Evolutionary conservation across 148 eudicot species (phyloP).

Genomic region (Dianthus caryophyllus): DNA sequence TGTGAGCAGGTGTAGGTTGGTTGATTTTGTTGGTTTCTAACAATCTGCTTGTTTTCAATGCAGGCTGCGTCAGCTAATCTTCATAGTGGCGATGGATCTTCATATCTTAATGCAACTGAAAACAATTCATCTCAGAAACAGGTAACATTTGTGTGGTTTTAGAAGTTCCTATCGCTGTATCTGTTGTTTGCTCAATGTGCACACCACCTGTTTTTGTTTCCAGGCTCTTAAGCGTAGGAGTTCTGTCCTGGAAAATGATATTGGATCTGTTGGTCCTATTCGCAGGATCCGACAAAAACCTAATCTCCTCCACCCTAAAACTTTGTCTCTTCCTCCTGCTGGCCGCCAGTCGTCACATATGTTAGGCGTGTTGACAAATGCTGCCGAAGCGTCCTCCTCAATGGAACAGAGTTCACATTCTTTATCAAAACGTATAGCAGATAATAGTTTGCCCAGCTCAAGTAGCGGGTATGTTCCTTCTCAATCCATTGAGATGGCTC

Average conservation of each 20-base stretch:
- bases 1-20: background rate
- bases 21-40: background rate
- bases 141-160: conserved; percentile 24
- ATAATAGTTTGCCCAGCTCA: conserved; percentile 29
- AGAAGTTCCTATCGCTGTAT: conserved; percentile 4
- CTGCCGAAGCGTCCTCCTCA: conserved; percentile 24
- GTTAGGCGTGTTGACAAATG: conserved; percentile 33
- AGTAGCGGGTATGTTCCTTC: conserved; percentile 60
- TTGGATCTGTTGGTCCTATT: conserved; percentile 79
- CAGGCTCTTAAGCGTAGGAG: conserved; percentile 83
- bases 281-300: conserved; percentile 86
- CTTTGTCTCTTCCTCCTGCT: conserved; percentile 29
- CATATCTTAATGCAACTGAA: conserved; percentile 37
- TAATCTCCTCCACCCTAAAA: conserved; percentile 56
- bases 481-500: conserved; percentile 64
- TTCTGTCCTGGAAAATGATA: conserved; percentile 66
- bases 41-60: background rate
- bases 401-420: conserved; percentile 22
- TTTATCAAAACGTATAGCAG: conserved; percentile 28
- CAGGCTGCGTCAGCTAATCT: conserved; percentile 39
- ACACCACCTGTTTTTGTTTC: conserved; percentile 9
- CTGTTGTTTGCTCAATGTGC: conserved; percentile 4
- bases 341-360: conserved; percentile 30
- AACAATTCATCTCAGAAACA: conserved; percentile 36
- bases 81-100: conserved; percentile 29